Evolutionary conservation across 2,329 filamentous ascomycete species (phyloP).

Genomic region (Cladosporium sp.): DNA sequence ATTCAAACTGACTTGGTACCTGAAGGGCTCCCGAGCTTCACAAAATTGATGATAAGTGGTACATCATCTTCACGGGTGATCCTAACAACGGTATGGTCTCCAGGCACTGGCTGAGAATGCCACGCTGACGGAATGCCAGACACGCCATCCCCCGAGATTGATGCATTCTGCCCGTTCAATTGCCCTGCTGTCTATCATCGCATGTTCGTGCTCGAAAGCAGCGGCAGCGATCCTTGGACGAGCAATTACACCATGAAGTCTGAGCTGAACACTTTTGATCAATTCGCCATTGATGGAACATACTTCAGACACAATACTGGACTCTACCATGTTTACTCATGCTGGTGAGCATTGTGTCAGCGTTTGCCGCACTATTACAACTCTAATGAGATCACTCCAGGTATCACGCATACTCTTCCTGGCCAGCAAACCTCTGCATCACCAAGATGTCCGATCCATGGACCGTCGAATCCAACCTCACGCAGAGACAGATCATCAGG

Average conservation of each 20-base stretch:
- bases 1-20: not conserved
- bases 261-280: slow-evolving; percentile 48
- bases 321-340: slow-evolving; percentile 40
- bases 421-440: slow-evolving; percentile 52
- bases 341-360: slow-evolving; percentile 24
- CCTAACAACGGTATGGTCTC: slow-evolving; percentile 30
- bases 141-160: slow-evolving; percentile 42
- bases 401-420: slow-evolving; percentile 42
- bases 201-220: slow-evolving; percentile 48
- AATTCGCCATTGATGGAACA: slow-evolving; percentile 53
- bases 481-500: slow-evolving; percentile 40
- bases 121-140: slow-evolving; percentile 25
- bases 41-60: slow-evolving; percentile 44
- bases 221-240: slow-evolving; percentile 42
- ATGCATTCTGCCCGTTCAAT: slow-evolving; percentile 46
- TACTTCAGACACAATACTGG: slow-evolving; percentile 45
- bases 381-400: slow-evolving; percentile 38
- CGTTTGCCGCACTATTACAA: slow-evolving; percentile 30
- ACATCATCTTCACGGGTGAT: slow-evolving; percentile 51
- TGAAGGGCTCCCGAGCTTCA: slow-evolving; percentile 41
- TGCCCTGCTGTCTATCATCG: slow-evolving; percentile 50
- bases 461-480: slow-evolving; percentile 44
- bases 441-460: slow-evolving; percentile 47
- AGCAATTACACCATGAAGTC: slow-evolving; percentile 42
- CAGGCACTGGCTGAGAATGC: not conserved